Evolutionary conservation across 805 yeast genomes (phyloP).

Genomic region (Myxozyma vanderwaltii): DNA sequence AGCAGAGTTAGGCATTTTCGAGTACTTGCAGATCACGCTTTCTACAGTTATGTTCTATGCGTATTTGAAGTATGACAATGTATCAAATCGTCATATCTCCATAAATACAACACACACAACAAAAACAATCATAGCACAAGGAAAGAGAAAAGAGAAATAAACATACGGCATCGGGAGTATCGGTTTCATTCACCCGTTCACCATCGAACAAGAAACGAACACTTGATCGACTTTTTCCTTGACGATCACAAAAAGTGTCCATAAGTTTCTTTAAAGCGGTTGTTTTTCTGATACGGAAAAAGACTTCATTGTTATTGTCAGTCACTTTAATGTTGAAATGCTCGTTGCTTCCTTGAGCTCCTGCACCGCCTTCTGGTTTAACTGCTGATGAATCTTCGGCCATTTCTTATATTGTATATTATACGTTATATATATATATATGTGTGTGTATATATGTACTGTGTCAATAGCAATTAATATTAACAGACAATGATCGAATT

Average conservation of each 20-base stretch:
- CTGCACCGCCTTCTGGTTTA: constrained; percentile 55
- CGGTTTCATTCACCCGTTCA: constrained; percentile 79
- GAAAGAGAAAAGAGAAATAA: neutral
- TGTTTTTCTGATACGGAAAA: constrained; percentile 89
- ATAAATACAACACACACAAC: too few species aligned
- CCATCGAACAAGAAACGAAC: constrained; percentile 93
- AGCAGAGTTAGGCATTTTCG: constrained; percentile 8
- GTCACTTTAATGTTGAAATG: constrained; percentile 93
- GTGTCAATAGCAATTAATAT: too few species aligned
- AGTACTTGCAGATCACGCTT: neutral
- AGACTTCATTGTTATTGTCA: constrained; percentile 91
- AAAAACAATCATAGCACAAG: too few species aligned
- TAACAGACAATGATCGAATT: too few species aligned
- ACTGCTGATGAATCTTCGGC: constrained; percentile 41
- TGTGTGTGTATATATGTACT: neutral
- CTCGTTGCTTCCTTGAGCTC: constrained; percentile 44
- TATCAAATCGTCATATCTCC: too few species aligned
- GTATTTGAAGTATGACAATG: too few species aligned
- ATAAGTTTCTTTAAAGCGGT: constrained; percentile 92
- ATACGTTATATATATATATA: neutral
- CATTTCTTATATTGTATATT: neutral
- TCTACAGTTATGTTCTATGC: too few species aligned
- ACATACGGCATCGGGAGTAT: constrained; percentile 78
- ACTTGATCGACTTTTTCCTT: constrained; percentile 81
- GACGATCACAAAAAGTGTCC: constrained; percentile 98